Base-by-base conservation (phyloP, 208 protist species). In the Acanthamoeba healyi region DNA sequence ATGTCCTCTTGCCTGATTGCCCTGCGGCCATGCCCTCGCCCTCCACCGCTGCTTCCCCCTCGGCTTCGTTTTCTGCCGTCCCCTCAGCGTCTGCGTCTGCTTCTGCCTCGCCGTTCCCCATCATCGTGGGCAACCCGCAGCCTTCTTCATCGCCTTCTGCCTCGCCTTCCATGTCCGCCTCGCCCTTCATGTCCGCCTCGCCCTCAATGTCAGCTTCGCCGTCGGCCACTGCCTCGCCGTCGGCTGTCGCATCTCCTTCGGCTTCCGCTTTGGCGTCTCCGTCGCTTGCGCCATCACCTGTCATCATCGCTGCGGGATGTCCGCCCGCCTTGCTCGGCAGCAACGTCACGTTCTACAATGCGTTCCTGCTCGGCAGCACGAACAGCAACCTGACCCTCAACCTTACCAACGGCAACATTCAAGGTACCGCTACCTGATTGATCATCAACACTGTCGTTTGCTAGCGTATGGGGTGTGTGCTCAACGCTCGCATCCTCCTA, bases 281-380 rank as follows among this genome's bases (percentile, higher is more conserved):
- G 24, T 24, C 58, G 17, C 9, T 12, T 49, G 44, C 44, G 44
- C 44, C 44, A 15, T 49, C 44, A 49, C 12, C 44, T 49, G 17
- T 19, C 58, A 9, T 65, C 58, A 29, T 19, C 24, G 24, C 24
- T 29, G 58, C 58, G 58, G 4, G 10, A 22, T 65, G 58, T 29
- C 10, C 58, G 24, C 24, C 58, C 58, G 5, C 10, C 58, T 24
- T 65, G 24, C 24, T 72, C n/a, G 63, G 63, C 26, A n/a, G 24
- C 72, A 82, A 2, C 34, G 72, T 51, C 1, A 51, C 72, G 72
- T 5, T 34, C 34, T 82, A 54, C 72, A 82, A 82, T 24, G 72
- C n/a, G 72, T 82, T 82, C 72, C 72, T 82, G 6, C n/a, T 82
- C 19, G 72, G 72, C 42, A 26, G 72, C 72, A 17, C 40, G 40